Evolutionary conservation across 257 asterid species (phyloP).

Genomic region (Lycium barbarum): DNA sequence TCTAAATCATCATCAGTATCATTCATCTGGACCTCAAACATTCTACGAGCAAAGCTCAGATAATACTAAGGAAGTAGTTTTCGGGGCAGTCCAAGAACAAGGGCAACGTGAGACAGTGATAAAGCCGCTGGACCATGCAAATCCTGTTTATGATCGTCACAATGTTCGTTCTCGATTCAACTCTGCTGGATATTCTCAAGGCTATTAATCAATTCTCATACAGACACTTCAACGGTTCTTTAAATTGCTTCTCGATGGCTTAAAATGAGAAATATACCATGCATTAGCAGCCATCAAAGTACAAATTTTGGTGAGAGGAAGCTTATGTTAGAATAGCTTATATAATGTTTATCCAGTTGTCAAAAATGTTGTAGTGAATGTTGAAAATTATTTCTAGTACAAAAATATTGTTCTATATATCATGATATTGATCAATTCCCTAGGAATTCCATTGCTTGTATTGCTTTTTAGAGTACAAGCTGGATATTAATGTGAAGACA

Average conservation of each 20-base stretch:
- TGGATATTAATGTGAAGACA: background rate
- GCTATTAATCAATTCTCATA: conserved; percentile 49
- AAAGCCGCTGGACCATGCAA: conserved; percentile 73
- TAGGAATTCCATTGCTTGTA: conserved; percentile 21
- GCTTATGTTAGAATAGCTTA: conserved; percentile 27
- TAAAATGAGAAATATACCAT: conserved; percentile 13
- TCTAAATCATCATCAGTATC: conserved; percentile 72
- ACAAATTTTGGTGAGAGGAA: conserved; percentile 24
- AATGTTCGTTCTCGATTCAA: conserved; percentile 51
- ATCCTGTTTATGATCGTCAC: conserved; percentile 45
- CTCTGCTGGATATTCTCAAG: conserved; percentile 45
- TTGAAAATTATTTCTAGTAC: conserved; percentile 13
- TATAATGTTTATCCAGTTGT: conserved; percentile 23
- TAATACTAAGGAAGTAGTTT: conserved; percentile 70
- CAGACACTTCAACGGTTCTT: conserved; percentile 33
- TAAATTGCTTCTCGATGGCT: conserved; percentile 43
- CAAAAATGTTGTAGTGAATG: conserved; percentile 16
- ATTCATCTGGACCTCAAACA: conserved; percentile 67
- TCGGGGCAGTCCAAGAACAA: conserved; percentile 88
- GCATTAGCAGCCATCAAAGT: conserved; percentile 10
- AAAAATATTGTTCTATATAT: background rate
- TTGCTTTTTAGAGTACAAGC: background rate
- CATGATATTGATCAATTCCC: conserved; percentile 8
- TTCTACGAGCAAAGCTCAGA: conserved; percentile 70
- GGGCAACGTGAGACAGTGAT: conserved; percentile 47